Conservation (phyloP, 2,329 filamentous ascomycete species). For the Mollisiaceae sp. region DNA sequence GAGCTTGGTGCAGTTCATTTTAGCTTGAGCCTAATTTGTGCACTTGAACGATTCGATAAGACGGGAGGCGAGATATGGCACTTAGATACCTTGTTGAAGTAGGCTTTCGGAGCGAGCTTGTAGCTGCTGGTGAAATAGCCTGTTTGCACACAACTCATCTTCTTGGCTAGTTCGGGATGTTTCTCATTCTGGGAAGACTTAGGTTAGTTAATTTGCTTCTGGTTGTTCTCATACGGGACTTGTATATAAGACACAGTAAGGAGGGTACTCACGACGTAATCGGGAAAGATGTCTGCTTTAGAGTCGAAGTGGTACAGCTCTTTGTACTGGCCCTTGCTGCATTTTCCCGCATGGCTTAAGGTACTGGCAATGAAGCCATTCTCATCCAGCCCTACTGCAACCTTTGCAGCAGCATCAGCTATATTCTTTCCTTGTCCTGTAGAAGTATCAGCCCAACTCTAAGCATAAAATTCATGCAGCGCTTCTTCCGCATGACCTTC, state of each 20-base stretch:
- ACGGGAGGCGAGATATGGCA: not conserved
- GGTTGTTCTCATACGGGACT: not conserved
- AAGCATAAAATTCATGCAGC: too few relatives aligned
- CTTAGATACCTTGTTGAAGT: conserved; percentile 52
- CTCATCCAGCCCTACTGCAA: conserved; percentile 47
- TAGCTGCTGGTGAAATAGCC: conserved; percentile 49
- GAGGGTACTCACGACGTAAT: conserved; percentile 12
- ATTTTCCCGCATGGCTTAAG: conserved; percentile 53
- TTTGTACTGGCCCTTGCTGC: conserved; percentile 51
- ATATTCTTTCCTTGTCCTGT: conserved; percentile 57
- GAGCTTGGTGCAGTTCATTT: too few relatives aligned
- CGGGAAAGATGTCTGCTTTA: conserved; percentile 53
- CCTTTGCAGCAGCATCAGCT: conserved; percentile 54
- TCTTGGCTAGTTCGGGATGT: conserved; percentile 51
- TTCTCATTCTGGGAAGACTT: conserved; percentile 46
- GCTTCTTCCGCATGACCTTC: too few relatives aligned
- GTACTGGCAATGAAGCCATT: conserved; percentile 51
- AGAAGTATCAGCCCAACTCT: too few relatives aligned
- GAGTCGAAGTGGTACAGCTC: conserved; percentile 59
- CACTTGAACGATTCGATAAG: too few relatives aligned
- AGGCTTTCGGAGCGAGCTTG: conserved; percentile 51
- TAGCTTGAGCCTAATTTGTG: too few relatives aligned
- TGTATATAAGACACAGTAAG: not conserved
- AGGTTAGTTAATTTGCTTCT: conserved; percentile 33
- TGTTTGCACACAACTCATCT: conserved; percentile 51